Percentiles rank a stretch among this genome's conserved stretches.
Evolutionary conservation across 1,284 basidiomycete species (phyloP).

Genomic region (Mycosarcoma mackinlayi): DNA sequence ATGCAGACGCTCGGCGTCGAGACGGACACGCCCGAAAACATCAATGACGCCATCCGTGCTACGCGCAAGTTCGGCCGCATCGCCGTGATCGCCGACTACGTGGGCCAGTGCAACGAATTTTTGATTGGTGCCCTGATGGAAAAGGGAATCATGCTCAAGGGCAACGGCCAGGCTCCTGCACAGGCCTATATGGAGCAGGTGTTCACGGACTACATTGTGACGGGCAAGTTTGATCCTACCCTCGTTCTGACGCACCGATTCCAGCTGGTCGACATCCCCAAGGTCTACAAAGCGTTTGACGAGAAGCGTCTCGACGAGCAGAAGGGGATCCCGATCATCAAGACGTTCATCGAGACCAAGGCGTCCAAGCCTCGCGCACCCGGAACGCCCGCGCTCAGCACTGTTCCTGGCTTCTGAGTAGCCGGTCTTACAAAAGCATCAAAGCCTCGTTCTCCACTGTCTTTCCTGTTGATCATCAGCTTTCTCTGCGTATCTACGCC

Average conservation of each 20-base stretch:
- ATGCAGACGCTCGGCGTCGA: conserved; percentile 80
- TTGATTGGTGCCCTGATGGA: conserved; percentile 83
- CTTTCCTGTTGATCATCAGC: neutral
- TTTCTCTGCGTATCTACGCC: too few species aligned
- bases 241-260: conserved; percentile 71
- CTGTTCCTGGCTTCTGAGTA: conserved; percentile 25
- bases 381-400: conserved; percentile 46
- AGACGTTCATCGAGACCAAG: conserved; percentile 62
- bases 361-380: conserved; percentile 41
- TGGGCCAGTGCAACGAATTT: conserved; percentile 72
- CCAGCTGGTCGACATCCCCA: conserved; percentile 57
- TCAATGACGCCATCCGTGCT: conserved; percentile 76
- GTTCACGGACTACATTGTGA: conserved; percentile 70
- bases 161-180: conserved; percentile 73
- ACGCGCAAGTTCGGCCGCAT: conserved; percentile 72
- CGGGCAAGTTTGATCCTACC: conserved; percentile 78
- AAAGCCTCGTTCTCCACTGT: neutral
- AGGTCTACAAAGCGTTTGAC: conserved; percentile 48
- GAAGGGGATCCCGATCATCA: conserved; percentile 47
- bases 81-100: conserved; percentile 49
- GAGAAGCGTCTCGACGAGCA: conserved; percentile 41
- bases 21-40: conserved; percentile 79
- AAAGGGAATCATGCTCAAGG: conserved; percentile 70
- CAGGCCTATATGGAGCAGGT: conserved; percentile 79
- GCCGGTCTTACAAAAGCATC: neutral